Percentiles rank a stretch among this genome's conserved stretches.
Evolutionary conservation across 108 stramenopile species (phyloP).

Genomic region (Mayamaea pseudoterrestris): DNA sequence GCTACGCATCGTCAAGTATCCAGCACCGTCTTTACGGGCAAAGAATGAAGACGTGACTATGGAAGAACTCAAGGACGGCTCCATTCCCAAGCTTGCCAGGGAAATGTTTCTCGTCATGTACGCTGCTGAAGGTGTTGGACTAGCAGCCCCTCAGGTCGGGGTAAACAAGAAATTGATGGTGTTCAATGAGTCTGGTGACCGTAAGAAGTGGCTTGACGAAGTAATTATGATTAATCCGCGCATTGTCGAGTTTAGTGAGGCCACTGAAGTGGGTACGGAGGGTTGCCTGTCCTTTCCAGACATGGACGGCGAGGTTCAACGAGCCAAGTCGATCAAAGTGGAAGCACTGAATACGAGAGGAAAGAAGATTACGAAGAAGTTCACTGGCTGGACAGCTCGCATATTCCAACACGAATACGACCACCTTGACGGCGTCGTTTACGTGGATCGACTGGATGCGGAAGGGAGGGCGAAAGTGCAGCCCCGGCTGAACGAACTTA

Average conservation of each 20-base stretch:
- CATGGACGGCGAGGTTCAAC: conserved; percentile 76
- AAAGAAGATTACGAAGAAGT: conserved; percentile 74
- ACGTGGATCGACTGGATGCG: conserved; percentile 64
- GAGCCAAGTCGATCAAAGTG: conserved; percentile 86
- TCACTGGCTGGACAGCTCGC: conserved; percentile 66
- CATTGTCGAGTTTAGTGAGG: conserved; percentile 57
- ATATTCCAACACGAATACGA: conserved; percentile 98
- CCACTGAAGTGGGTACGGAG: conserved; percentile 57
- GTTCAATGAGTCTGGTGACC: conserved; percentile 44
- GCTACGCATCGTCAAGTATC: conserved; percentile 84
- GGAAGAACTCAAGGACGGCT: conserved; percentile 20
- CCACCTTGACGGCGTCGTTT: conserved; percentile 84
- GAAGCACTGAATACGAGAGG: conserved; percentile 54
- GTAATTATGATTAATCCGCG: conserved; percentile 59
- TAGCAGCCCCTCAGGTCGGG: conserved; percentile 81
- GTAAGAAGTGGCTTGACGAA: conserved; percentile 3
- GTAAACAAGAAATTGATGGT: conserved; percentile 66
- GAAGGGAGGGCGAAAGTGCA: conserved; percentile 48
- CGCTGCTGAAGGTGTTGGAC: conserved; percentile 79
- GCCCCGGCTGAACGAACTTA: conserved; percentile 48
- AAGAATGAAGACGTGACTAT: conserved; percentile 4
- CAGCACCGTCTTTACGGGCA: conserved; percentile 28
- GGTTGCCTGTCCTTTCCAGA: conserved; percentile 90
- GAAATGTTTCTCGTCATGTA: conserved; percentile 97
- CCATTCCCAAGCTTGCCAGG: conserved; percentile 60